Percentiles rank a stretch among this genome's conserved stretches.
Conservation (phyloP, 495 filamentous ascomycete genomes). For the Bryoglossum gracile region DNA sequence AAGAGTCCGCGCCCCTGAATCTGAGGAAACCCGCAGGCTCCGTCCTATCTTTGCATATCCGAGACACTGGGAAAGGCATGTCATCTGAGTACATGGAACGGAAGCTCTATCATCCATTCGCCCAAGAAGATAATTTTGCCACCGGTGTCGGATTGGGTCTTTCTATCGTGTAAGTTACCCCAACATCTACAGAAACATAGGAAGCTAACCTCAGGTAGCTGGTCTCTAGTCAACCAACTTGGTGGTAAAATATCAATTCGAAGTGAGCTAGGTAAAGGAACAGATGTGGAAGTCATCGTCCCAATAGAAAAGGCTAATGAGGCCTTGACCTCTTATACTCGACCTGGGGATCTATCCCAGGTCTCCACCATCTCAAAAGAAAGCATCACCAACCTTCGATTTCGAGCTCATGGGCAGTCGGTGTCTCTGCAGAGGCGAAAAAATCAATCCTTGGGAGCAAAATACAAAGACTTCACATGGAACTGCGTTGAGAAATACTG, state of each 20-base stretch:
- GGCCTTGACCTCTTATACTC: slow-evolving; percentile 36
- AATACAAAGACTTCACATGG: slow-evolving; percentile 8
- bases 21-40: not conserved
- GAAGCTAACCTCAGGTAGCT: slow-evolving; percentile 2
- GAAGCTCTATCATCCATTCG: slow-evolving; percentile 60
- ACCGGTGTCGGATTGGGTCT: slow-evolving; percentile 65
- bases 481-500: slow-evolving; percentile 11
- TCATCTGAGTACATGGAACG: slow-evolving; percentile 56
- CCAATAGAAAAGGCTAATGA: slow-evolving; percentile 6
- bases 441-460: not conserved
- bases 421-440: not conserved
- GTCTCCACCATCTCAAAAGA: not conserved
- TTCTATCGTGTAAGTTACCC: slow-evolving; percentile 46
- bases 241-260: slow-evolving; percentile 50
- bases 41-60: slow-evolving; percentile 11
- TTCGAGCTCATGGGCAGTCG: slow-evolving; percentile 4
- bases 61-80: slow-evolving; percentile 45
- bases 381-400: slow-evolving; percentile 3
- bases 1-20: not conserved
- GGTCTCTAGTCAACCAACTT: slow-evolving; percentile 52
- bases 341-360: not conserved
- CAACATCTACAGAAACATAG: not conserved
- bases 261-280: slow-evolving; percentile 21
- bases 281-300: slow-evolving; percentile 15
- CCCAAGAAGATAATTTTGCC: slow-evolving; percentile 58